A percentile compares a stretch with the other conserved stretches of the same genome.
Evolutionary conservation across 208 protist genomes (phyloP).

Genomic region (Leishmania turanica): DNA sequence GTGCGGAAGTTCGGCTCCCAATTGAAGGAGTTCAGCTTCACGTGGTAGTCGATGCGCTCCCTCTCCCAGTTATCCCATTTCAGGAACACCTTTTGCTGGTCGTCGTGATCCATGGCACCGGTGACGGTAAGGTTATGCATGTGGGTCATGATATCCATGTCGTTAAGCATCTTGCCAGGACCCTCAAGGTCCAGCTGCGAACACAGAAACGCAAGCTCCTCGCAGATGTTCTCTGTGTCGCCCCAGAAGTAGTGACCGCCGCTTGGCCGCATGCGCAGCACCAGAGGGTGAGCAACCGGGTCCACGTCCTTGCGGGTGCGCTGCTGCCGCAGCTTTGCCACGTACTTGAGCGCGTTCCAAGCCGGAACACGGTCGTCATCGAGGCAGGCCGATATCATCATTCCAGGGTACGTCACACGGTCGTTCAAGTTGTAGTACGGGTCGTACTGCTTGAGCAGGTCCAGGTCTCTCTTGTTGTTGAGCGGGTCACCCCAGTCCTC

Average conservation of each 20-base stretch:
- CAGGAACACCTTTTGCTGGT: conserved; percentile 88
- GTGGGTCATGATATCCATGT: conserved; percentile 94
- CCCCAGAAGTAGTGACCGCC: conserved; percentile 89
- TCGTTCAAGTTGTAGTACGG: conserved; percentile 93
- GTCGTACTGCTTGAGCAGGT: conserved; percentile 76
- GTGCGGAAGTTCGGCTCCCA: conserved; percentile 91
- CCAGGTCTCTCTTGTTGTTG: conserved; percentile 68
- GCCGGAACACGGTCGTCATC: conserved; percentile 91
- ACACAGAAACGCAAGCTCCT: conserved; percentile 89
- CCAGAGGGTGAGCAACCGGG: conserved; percentile 70
- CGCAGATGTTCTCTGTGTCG: conserved; percentile 82
- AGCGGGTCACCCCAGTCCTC: conserved; percentile 95
- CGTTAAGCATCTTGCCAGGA: conserved; percentile 81
- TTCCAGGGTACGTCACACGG: conserved; percentile 87
- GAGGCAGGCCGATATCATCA: conserved; percentile 90
- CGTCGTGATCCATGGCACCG: conserved; percentile 91
- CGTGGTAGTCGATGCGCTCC: conserved; percentile 89
- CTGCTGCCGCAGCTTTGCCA: conserved; percentile 84
- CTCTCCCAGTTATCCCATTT: conserved; percentile 94
- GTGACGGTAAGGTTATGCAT: conserved; percentile 89
- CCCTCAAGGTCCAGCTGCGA: conserved; percentile 86
- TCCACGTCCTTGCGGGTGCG: conserved; percentile 71
- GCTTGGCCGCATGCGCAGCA: conserved; percentile 66
- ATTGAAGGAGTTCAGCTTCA: conserved; percentile 87
- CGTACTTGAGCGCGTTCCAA: conserved; percentile 92